These are phyloP conservation scores for Lasiodiplodia sp. DNA, from an alignment of 2,329 filamentous ascomycete genomes.

Conservation along the genomic window DNA sequence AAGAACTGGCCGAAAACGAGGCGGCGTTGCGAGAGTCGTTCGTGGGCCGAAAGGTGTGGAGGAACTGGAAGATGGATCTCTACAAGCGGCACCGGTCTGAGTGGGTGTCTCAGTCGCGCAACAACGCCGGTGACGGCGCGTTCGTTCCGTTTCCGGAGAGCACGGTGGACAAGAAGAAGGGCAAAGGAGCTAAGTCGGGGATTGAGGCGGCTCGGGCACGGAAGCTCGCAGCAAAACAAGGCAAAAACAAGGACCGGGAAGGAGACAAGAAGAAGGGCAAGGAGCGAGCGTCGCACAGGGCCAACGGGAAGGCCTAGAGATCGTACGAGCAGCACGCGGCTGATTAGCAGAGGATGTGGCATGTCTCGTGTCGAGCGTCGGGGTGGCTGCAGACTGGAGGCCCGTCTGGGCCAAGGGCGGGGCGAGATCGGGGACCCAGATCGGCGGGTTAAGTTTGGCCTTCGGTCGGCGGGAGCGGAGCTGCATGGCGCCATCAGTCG, in stretches of 20 bases:
- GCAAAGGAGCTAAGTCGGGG: constrained; percentile 34
- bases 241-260: constrained; percentile 37
- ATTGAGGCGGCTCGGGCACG: constrained; percentile 66
- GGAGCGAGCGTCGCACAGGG: constrained; percentile 19
- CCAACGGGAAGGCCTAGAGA: constrained; percentile 2
- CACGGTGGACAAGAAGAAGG: constrained; percentile 35
- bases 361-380: constrained; percentile 9
- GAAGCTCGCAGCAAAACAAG: constrained; percentile 57
- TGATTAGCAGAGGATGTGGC: not conserved
- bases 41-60: constrained; percentile 72
- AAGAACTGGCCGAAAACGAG: constrained; percentile 68
- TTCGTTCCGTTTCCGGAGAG: constrained; percentile 59
- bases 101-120: constrained; percentile 69
- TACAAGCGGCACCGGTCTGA: constrained; percentile 69
- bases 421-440: constrained; percentile 8
- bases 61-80: constrained; percentile 77
- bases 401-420: not conserved
- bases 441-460: constrained; percentile 12
- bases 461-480: constrained; percentile 7
- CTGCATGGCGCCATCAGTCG: constrained; percentile 21
- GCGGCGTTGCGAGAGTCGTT: constrained; percentile 67
- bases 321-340: constrained; percentile 23
- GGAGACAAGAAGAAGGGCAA: constrained; percentile 37
- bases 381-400: not conserved
- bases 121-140: constrained; percentile 57